Evolutionary conservation across 352 stramenopile species (phyloP).

Genomic region (Globisporangium radiosum): DNA sequence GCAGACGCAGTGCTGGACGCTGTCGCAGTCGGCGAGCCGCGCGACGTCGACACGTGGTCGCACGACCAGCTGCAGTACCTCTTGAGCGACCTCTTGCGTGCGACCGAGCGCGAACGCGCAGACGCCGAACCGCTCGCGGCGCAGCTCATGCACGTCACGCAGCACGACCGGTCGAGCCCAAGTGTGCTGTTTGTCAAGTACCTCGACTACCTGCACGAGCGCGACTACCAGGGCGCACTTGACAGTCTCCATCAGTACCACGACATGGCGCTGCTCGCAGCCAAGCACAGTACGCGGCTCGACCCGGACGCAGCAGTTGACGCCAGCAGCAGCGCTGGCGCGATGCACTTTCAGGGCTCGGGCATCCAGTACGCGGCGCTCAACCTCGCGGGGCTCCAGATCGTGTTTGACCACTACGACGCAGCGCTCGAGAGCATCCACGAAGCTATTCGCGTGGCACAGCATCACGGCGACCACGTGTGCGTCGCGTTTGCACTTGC

Average conservation of each 20-base stretch:
- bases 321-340: background rate
- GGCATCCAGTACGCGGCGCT: slow-evolving; percentile 89
- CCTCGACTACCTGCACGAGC: slow-evolving; percentile 70
- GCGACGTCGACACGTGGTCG: slow-evolving; percentile 33
- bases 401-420: slow-evolving; percentile 74
- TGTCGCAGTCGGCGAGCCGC: slow-evolving; percentile 7
- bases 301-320: background rate
- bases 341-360: slow-evolving; percentile 45
- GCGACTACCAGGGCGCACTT: slow-evolving; percentile 82
- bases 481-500: slow-evolving; percentile 90
- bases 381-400: slow-evolving; percentile 83
- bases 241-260: slow-evolving; percentile 92
- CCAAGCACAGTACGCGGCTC: slow-evolving; percentile 1
- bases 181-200: slow-evolving; percentile 84
- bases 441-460: slow-evolving; percentile 89
- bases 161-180: slow-evolving; percentile 21
- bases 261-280: slow-evolving; percentile 78
- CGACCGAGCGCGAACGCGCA: slow-evolving; percentile 13
- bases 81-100: slow-evolving; percentile 37
- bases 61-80: slow-evolving; percentile 58
- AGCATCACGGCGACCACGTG: slow-evolving; percentile 89
- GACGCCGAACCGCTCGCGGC: slow-evolving; percentile 4
- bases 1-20: background rate
- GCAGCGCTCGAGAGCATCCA: slow-evolving; percentile 83
- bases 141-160: background rate